These are phyloP conservation scores for Annona squamosa DNA, from an alignment of 164 flowering plant genomes.

Conservation along the genomic window DNA sequence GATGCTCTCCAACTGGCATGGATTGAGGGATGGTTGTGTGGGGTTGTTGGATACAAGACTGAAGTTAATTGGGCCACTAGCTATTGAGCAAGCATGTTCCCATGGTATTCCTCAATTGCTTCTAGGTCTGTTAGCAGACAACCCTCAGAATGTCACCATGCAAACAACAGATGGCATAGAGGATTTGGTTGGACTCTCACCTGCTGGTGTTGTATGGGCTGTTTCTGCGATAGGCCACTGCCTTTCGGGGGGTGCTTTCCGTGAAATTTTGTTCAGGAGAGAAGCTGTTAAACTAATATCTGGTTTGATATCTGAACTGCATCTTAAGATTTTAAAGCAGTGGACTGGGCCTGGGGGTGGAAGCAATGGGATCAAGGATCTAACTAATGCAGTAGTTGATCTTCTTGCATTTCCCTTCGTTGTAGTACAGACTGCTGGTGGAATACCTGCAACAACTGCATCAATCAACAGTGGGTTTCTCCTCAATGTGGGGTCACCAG, in stretches of 20 bases:
- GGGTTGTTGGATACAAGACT: conserved; percentile 74
- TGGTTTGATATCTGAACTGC: conserved; percentile 55
- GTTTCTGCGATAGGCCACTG: conserved; percentile 73
- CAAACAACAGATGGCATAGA: conserved; percentile 25
- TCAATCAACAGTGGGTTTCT: conserved; percentile 86
- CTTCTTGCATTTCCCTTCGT: conserved; percentile 94
- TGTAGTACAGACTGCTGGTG: conserved; percentile 67
- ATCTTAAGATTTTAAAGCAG: conserved; percentile 60
- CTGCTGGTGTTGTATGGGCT: conserved; percentile 78
- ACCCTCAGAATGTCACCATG: conserved; percentile 18
- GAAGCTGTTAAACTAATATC: conserved; percentile 57
- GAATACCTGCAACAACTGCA: conserved; percentile 72
- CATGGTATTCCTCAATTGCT: conserved; percentile 75
- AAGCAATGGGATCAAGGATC: conserved; percentile 61
- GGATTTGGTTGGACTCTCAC: conserved; percentile 61
- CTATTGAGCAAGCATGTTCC: conserved; percentile 80
- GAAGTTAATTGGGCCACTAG: conserved; percentile 84
- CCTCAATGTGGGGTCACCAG: conserved; percentile 76
- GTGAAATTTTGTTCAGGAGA: conserved; percentile 57
- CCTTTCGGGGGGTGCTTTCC: conserved; percentile 80
- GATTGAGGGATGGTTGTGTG: conserved; percentile 79
- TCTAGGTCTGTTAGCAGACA: conserved; percentile 41
- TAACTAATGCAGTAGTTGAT: conserved; percentile 66
- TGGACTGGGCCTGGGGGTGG: conserved; percentile 99
- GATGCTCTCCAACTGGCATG: conserved; percentile 76